Base-by-base conservation (phyloP, 768 basidiomycete species). In the Russula brevipes region DNA sequence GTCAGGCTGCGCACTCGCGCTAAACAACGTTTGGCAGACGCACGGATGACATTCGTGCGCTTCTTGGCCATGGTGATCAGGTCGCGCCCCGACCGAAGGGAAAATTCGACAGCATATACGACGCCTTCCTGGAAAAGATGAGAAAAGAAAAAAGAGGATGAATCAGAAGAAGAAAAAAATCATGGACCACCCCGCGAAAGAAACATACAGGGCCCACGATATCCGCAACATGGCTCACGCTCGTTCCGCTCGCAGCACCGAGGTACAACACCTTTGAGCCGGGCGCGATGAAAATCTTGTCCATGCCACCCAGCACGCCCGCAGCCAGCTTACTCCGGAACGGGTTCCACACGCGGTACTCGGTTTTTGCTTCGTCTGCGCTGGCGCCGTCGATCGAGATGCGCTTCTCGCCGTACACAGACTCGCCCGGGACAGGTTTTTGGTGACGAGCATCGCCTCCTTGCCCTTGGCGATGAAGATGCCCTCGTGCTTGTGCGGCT, bases 301-400 rank as follows among this genome's bases (percentile, higher is more conserved):
- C 97, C 76, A 99, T 79, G 71, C 97, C 97, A 66, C 94, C 92
- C 63, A 98, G 79, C 54, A 98, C 91, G 75, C 97, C 97, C 42
- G 97, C 97, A 36, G 97, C 97, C 68, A 99, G 75, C 81, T 98
- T 99, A 73, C 84, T 86, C 68, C 97, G 84, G 86, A 99, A 99
- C 52, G 97, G 97, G 79, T 99, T 99, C 97, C 97, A 99, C 36
- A 99, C 97, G 59, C 97, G 83, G 77, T 98, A 99, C 77, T 99
- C 97, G 67, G 85, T 81, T 79, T 99, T 99, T 63, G 88, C 89
- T 47, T 82, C 88, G 49, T 88, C 89, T 19, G 80, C 83, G 49
- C 81, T 85, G 19, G 77, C 44, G 12, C 14, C 42, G n/a, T 94
- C 92, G 71, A 98, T 84, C 16, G 88, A 85, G 75, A 98, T 94